phyloP scores from a whole-genome alignment of 192 early-diverging fungal genomes.

The Linnemannia zychae region DNA sequence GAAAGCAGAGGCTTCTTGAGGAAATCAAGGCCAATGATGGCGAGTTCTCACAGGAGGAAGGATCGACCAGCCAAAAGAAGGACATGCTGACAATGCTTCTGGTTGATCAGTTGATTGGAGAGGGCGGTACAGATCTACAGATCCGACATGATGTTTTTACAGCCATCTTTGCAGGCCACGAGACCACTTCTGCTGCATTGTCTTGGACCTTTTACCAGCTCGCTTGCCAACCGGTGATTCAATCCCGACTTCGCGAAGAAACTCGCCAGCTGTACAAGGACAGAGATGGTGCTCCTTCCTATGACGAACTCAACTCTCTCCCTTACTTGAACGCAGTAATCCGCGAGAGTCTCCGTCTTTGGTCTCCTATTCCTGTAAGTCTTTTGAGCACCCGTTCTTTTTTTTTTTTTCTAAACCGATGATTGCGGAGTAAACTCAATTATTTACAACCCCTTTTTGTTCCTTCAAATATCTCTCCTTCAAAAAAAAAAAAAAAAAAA shows the following conservation, averaged over 20 bases:
- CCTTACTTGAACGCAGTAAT: constrained; percentile 64
- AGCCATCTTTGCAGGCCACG: constrained; percentile 45
- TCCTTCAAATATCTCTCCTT: constrained; percentile 19
- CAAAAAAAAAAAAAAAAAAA: constrained; percentile 11
- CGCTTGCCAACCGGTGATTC: constrained; percentile 51
- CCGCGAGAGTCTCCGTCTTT: constrained; percentile 65
- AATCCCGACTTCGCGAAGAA: constrained; percentile 59
- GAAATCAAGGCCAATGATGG: constrained; percentile 30
- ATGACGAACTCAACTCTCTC: constrained; percentile 62
- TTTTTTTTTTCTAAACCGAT: background rate
- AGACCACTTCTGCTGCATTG: constrained; percentile 64
- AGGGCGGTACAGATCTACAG: constrained; percentile 30
- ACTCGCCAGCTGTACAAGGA: constrained; percentile 31
- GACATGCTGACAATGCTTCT: constrained; percentile 48
- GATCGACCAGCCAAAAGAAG: constrained; percentile 46
- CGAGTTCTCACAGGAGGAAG: constrained; percentile 31
- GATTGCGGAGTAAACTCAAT: background rate
- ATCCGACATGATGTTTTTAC: constrained; percentile 48
- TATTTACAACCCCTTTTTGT: too few species aligned
- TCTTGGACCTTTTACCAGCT: constrained; percentile 65
- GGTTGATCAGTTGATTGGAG: constrained; percentile 36
- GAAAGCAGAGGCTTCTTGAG: constrained; percentile 27
- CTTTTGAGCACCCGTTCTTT: background rate
- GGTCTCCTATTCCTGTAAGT: constrained; percentile 66
- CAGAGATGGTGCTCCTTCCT: constrained; percentile 34